phyloP scores from a whole-genome alignment of 1,284 basidiomycete species.

The Cryptococcus sp. region DNA sequence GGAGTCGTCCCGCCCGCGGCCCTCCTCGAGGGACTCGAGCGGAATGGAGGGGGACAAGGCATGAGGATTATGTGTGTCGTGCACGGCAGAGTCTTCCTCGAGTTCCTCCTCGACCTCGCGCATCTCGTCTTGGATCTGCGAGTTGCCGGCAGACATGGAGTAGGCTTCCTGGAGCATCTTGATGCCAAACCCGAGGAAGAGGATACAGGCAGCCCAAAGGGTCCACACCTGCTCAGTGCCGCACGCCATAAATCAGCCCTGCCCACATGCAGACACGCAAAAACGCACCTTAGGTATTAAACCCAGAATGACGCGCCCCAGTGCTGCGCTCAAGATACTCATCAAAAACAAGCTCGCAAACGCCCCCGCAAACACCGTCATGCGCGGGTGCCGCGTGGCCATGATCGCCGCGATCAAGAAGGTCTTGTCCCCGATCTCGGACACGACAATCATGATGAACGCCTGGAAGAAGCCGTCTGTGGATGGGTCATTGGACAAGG shows the following conservation, averaged over 20 bases:
- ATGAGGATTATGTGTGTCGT: constrained; percentile 35
- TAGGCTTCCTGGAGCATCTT: constrained; percentile 80
- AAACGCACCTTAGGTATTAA: constrained; percentile 64
- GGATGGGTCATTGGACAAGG: too few species aligned
- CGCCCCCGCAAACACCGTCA: constrained; percentile 84
- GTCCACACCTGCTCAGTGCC: constrained; percentile 34
- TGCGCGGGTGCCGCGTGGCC: constrained; percentile 85
- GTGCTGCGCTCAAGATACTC: constrained; percentile 81
- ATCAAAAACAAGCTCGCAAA: constrained; percentile 86
- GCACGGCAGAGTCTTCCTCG: constrained; percentile 45
- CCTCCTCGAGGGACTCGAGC: constrained; percentile 45
- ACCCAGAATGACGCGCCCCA: constrained; percentile 79
- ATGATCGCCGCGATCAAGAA: constrained; percentile 97
- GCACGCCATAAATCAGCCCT: neutral
- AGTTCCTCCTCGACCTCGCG: constrained; percentile 88
- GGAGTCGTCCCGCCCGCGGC: constrained; percentile 7
- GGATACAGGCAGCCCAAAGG: constrained; percentile 60
- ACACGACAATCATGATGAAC: constrained; percentile 82
- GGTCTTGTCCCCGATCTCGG: constrained; percentile 93
- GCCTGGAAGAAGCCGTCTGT: constrained; percentile 63
- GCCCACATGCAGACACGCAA: neutral
- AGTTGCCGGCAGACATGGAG: constrained; percentile 66
- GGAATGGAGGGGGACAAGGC: constrained; percentile 22
- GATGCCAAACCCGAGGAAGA: constrained; percentile 82
- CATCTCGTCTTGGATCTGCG: constrained; percentile 79